Percentiles rank a stretch among this genome's conserved stretches.
Evolutionary conservation across 257 asterid genomes (phyloP).

Genomic region (Asclepias syriaca): DNA sequence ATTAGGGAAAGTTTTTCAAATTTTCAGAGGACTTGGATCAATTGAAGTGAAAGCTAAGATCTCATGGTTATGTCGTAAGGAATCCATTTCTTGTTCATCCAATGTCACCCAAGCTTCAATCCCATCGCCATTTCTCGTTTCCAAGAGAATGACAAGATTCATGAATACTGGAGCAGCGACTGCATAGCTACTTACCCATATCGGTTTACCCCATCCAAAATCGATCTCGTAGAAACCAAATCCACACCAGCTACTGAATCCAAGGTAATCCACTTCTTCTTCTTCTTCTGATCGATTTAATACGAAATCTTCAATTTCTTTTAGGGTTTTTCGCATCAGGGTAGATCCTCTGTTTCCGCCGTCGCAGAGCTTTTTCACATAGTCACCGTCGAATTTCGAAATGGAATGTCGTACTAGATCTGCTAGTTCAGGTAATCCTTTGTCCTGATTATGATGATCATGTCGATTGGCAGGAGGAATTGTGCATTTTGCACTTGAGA

Average conservation of each 20-base stretch:
- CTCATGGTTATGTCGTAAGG: constrained; percentile 36
- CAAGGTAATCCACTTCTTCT: constrained; percentile 36
- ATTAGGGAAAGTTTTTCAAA: background rate
- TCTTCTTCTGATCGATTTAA: constrained; percentile 7
- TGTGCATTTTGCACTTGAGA: constrained; percentile 34
- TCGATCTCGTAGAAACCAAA: constrained; percentile 61
- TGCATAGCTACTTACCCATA: constrained; percentile 58
- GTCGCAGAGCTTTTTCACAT: constrained; percentile 37
- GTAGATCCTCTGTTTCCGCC: constrained; percentile 37
- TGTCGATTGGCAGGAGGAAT: background rate
- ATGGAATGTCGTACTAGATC: constrained; percentile 32
- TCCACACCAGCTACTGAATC: constrained; percentile 75
- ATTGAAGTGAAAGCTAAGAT: constrained; percentile 29
- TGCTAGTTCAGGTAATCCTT: constrained; percentile 28
- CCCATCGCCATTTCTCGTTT: constrained; percentile 50
- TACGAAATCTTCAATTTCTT: constrained; percentile 49
- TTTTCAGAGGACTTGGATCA: constrained; percentile 49
- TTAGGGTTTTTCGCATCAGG: constrained; percentile 33
- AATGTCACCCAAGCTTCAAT: constrained; percentile 89
- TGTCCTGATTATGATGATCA: background rate
- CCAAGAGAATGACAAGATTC: constrained; percentile 54
- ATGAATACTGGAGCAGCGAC: constrained; percentile 43
- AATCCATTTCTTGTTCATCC: constrained; percentile 56
- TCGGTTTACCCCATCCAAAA: constrained; percentile 82
- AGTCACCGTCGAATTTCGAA: constrained; percentile 33